Evolutionary conservation across 192 early-diverging fungal genomes (phyloP).

Genomic region (Umbelopsis ramanniana): DNA sequence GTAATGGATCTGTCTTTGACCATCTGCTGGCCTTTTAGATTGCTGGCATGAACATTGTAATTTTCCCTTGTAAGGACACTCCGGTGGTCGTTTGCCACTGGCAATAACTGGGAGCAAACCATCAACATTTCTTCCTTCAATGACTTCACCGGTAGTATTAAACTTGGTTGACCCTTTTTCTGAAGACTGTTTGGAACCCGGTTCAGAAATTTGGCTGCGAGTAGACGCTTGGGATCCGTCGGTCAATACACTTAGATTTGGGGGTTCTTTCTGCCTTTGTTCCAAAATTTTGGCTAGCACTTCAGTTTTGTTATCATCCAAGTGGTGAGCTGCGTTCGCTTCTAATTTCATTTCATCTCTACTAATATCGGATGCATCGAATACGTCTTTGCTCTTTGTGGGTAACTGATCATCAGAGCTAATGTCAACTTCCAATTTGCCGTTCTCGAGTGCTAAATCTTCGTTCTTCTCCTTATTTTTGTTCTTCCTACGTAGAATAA

Average conservation of each 20-base stretch:
- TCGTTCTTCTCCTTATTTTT: background rate
- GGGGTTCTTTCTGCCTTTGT: background rate
- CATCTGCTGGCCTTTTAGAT: background rate
- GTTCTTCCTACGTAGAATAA: background rate
- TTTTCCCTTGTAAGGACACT: slow-evolving; percentile 13
- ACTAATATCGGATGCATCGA: background rate
- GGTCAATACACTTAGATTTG: background rate
- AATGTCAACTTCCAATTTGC: background rate
- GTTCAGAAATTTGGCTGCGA: background rate
- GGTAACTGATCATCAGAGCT: background rate
- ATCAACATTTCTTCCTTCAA: background rate
- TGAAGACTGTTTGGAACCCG: background rate
- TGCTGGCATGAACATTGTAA: slow-evolving; percentile 7
- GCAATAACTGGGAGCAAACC: too few species aligned
- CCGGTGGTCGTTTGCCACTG: background rate
- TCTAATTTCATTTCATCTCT: background rate
- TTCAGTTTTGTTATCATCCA: too few species aligned
- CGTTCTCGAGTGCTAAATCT: background rate
- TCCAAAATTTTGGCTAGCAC: too few species aligned
- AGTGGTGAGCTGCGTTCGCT: background rate
- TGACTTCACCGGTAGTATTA: too few species aligned
- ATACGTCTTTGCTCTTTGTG: background rate
- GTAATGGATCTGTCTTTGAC: background rate
- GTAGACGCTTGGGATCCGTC: background rate
- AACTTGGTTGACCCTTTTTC: background rate